Conservation (phyloP, 441 rosid genomes). For the Hura crepitans region DNA sequence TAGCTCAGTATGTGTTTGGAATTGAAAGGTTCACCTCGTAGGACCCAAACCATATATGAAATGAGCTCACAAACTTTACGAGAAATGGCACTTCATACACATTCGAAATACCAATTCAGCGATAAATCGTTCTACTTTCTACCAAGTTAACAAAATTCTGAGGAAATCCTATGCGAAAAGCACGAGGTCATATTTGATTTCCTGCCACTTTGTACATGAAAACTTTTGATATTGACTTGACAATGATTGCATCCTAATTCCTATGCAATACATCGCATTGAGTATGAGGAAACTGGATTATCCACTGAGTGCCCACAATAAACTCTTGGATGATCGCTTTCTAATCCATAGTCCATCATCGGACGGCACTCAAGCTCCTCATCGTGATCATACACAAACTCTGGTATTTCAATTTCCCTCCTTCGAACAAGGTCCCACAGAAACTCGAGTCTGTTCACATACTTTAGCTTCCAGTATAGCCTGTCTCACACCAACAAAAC, state of each 20-base stretch:
- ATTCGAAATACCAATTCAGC: too few relatives aligned
- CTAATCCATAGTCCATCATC: slow-evolving; percentile 72
- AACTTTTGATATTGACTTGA: neutral
- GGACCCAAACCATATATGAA: too few relatives aligned
- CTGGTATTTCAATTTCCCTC: slow-evolving; percentile 69
- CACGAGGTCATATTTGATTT: slow-evolving; percentile 4
- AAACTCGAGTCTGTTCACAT: slow-evolving; percentile 59
- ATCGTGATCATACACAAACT: slow-evolving; percentile 66
- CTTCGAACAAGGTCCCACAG: slow-evolving; percentile 84
- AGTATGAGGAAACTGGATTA: slow-evolving; percentile 49
- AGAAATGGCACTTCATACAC: too few relatives aligned
- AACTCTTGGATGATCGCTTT: slow-evolving; percentile 67
- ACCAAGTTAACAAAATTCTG: neutral
- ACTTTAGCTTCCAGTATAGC: slow-evolving; percentile 67
- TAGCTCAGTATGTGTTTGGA: too few relatives aligned
- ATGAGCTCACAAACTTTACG: too few relatives aligned
- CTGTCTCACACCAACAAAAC: slow-evolving; percentile 28
- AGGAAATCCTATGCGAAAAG: neutral
- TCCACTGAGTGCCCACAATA: slow-evolving; percentile 41
- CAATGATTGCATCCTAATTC: neutral
- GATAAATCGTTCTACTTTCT: neutral
- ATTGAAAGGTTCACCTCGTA: too few relatives aligned
- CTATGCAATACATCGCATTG: slow-evolving; percentile 66
- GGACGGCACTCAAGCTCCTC: slow-evolving; percentile 69
- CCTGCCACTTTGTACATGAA: slow-evolving; percentile 6